Evolutionary conservation across 345 rosid genomes (phyloP), one percentile per base, ranked within the genome.

Genomic region (Cardiospermum halicacabum): DNA sequence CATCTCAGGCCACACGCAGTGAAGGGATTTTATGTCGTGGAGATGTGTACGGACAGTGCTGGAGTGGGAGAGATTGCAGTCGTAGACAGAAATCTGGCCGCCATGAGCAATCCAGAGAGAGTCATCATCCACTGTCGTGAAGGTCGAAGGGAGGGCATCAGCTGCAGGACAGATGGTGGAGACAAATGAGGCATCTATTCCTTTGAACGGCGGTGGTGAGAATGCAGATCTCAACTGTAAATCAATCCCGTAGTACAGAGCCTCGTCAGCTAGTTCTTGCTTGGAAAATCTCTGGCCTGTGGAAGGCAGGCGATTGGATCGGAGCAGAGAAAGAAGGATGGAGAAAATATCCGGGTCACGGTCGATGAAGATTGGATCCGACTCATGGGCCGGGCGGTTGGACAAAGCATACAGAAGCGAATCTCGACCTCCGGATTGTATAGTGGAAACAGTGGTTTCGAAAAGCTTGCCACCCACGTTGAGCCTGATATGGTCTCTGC

Each of bases 271-370:
- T 69, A 93, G 87, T 70, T 91, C 96, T 53, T 87, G 97, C 50
- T 81, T 82, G 69, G 96, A 90, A 73, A 88, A 90, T 42, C 72
- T 70, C 32, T 54, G 39, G 63, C 85, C 80, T 31, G 82, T 71
- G 56, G 98, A 81, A 12, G 94, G 96, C 28, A 90, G 84, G 40
- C 81, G 80, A 50, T 75, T 73, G 22, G 96, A 78, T 11, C 98
- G 94, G 71, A 93, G 89, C 40, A 93, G 85, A 45, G 82, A 82
- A 64, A 93, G 94, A 48, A 93, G 79, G 49, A 79, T 86, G 31
- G 98, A 79, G 86, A 93, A 93, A 31, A 94, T 76, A 53, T 91
- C 92, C 10, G 99, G 96, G 66, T 94, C 99, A 2, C 99, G 97
- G 74, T 94, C 99, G 48, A 91, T 82, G 77, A 93, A 93, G 32